Percentiles rank a stretch among this genome's conserved stretches.
phyloP scores from a whole-genome alignment of 345 rosid species.

The Hibiscus mutabilis region DNA sequence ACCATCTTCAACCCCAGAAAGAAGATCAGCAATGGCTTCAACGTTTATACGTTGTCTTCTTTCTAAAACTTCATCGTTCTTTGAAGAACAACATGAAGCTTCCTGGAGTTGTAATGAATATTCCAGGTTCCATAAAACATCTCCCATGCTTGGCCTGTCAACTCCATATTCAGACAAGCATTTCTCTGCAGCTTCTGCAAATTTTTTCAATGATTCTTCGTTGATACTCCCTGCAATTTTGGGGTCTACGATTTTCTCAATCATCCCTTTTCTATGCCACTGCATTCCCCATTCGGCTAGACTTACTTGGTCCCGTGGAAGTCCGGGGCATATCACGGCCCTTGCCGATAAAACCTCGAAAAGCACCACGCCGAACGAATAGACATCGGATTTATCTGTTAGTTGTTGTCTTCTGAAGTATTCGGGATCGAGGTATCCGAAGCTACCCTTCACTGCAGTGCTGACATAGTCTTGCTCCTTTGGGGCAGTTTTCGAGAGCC shows the following conservation, averaged over 20 bases:
- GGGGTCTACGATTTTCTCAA: slow-evolving; percentile 63
- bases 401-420: slow-evolving; percentile 80
- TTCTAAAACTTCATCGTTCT: slow-evolving; percentile 26
- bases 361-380: slow-evolving; percentile 81
- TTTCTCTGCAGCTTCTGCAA: slow-evolving; percentile 74
- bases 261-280: slow-evolving; percentile 47
- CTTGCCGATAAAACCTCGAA: slow-evolving; percentile 79
- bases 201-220: slow-evolving; percentile 50
- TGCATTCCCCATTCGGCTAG: slow-evolving; percentile 82
- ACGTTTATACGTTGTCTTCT: slow-evolving; percentile 12
- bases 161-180: slow-evolving; percentile 78
- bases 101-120: slow-evolving; percentile 76
- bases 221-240: slow-evolving; percentile 37
- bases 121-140: slow-evolving; percentile 80
- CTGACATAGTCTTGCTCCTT: slow-evolving; percentile 67
- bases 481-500: slow-evolving; percentile 70
- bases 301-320: slow-evolving; percentile 68
- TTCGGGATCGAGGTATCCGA: slow-evolving; percentile 81
- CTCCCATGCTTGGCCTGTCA: slow-evolving; percentile 82
- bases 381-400: slow-evolving; percentile 80
- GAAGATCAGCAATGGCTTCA: not conserved
- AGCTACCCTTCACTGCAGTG: slow-evolving; percentile 88
- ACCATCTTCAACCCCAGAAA: not conserved
- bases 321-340: slow-evolving; percentile 51
- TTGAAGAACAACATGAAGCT: slow-evolving; percentile 31